Evolutionary conservation across 257 asterid genomes (phyloP).

Genomic region (Prunella vulgaris): DNA sequence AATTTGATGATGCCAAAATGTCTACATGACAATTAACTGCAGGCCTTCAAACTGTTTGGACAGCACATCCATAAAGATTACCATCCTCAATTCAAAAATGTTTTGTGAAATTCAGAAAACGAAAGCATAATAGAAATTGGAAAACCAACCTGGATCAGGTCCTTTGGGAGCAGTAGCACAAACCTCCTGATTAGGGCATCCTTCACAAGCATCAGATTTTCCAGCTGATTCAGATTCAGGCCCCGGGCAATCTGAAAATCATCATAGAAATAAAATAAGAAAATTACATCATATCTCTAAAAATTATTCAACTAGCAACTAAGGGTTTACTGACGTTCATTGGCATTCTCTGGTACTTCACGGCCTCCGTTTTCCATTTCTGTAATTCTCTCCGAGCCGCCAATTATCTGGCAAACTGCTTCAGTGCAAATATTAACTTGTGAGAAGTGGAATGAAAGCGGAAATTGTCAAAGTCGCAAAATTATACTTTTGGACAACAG

Average conservation of each 20-base stretch:
- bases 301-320: background rate
- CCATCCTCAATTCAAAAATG: background rate
- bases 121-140: background rate
- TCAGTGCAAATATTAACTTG: background rate
- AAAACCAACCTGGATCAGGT: constrained; percentile 69
- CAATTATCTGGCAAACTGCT: background rate
- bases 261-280: background rate
- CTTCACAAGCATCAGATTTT: constrained; percentile 70
- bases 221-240: constrained; percentile 84
- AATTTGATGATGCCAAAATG: constrained; percentile 5
- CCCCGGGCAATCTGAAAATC: constrained; percentile 78
- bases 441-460: background rate
- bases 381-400: background rate
- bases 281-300: background rate
- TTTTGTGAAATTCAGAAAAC: background rate
- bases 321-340: constrained; percentile 42
- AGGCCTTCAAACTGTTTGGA: background rate
- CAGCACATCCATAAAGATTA: background rate
- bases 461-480: background rate
- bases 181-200: constrained; percentile 87
- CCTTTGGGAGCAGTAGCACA: constrained; percentile 98
- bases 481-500: background rate
- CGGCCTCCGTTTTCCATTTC: constrained; percentile 25
- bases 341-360: constrained; percentile 61
- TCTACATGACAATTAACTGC: background rate